Base-by-base conservation (phyloP, 116 monocot species). In the Zostera marina region DNA sequence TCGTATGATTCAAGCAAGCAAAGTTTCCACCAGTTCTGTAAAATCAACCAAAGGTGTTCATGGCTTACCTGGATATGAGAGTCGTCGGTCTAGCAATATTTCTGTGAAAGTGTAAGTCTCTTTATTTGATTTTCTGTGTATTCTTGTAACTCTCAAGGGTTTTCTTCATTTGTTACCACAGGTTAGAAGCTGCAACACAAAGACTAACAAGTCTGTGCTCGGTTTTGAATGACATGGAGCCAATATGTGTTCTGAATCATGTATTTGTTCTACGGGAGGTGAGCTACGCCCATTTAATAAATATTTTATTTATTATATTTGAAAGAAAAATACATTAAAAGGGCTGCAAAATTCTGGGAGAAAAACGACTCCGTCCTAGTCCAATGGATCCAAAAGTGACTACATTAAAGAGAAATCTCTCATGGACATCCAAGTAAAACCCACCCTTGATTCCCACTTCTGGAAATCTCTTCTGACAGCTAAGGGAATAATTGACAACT, bases 191-290 rank as follows among this genome's bases (percentile, higher is more conserved):
- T 57, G 96, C 96, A 20, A 79, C 85, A 74, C 96, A 89, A 60
- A 88, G 96, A 67, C 56, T 96, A 66, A 89, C 89, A 59, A 82
- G 80, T 85, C 69, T 96, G 19, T 96, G 96, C 63, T 96, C 89
- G 52, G 85, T 89, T 66, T 68, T 96, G 52, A 96, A 96, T 80
- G 96, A 89, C 65, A 85, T 96, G 89, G 96, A 96, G 58, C 96
- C 96, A 19, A 81, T 96, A 53, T 96, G 96, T 75, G 84, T 96
- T 67, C 59, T 85, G 17, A 96, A 96, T 57, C 89, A 89, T 75
- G 96, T 96, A 32, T 96, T 96, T 66, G 82, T 96, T 66, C 70
- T 89, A 14, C 77, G 89, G 3, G 96, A 96, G 96, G 96, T 85
- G 41, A 57, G 47, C 43, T 42, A 52, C 26, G 15, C 63, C 63